Evolutionary conservation across 257 asterid genomes (phyloP).

Genomic region (Ballota nigra): DNA sequence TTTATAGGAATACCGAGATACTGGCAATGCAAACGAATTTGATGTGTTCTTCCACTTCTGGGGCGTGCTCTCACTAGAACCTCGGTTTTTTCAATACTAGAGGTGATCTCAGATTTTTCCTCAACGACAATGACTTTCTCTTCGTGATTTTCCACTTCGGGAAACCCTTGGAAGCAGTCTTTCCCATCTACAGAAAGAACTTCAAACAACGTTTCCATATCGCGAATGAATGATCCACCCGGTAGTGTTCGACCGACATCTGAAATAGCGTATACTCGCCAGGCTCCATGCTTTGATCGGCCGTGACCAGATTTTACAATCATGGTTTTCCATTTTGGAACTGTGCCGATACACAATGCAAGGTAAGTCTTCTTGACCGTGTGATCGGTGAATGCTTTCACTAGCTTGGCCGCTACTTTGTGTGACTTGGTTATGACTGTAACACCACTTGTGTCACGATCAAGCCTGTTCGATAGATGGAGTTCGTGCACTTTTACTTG

Average conservation of each 20-base stretch:
- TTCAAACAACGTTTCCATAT: constrained; percentile 78
- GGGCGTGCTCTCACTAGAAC: constrained; percentile 77
- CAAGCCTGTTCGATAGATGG: constrained; percentile 89
- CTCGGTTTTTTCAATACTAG: constrained; percentile 52
- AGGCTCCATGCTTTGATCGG: constrained; percentile 87
- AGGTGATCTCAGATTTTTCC: constrained; percentile 44
- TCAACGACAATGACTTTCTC: constrained; percentile 43
- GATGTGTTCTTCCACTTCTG: constrained; percentile 90
- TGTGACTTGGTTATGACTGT: constrained; percentile 81
- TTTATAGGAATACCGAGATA: constrained; percentile 82
- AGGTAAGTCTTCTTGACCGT: constrained; percentile 69
- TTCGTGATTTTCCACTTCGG: constrained; percentile 30
- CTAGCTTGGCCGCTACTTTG: constrained; percentile 89
- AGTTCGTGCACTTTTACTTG: constrained; percentile 43
- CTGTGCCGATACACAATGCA: constrained; percentile 61
- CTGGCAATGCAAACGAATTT: constrained; percentile 91
- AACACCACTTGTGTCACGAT: constrained; percentile 95
- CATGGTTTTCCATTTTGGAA: constrained; percentile 59
- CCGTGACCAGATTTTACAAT: constrained; percentile 84
- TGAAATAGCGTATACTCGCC: constrained; percentile 85
- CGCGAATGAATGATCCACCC: constrained; percentile 77
- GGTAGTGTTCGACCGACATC: constrained; percentile 76
- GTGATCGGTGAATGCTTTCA: constrained; percentile 82
- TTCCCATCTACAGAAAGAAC: constrained; percentile 60
- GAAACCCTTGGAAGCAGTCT: constrained; percentile 22